Evolutionary conservation across 2,329 filamentous ascomycete genomes (phyloP).

Genomic region (Penicillium vulpinum): DNA sequence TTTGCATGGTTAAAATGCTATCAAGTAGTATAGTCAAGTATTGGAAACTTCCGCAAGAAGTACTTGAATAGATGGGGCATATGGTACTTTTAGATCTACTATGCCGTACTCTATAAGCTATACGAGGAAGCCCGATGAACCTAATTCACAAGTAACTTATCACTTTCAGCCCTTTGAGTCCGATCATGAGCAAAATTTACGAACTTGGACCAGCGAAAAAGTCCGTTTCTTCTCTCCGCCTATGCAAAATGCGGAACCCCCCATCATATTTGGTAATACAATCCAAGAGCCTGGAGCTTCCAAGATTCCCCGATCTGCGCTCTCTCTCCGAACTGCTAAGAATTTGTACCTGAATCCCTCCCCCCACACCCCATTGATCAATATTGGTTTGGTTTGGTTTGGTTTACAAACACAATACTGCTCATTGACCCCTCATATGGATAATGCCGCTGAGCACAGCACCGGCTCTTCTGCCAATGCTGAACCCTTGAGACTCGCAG

Average conservation of each 20-base stretch:
- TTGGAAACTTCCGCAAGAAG: background rate
- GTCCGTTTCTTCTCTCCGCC: conserved; percentile 4
- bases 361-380: background rate
- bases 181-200: background rate
- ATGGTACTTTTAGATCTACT: background rate
- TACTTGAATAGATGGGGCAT: background rate
- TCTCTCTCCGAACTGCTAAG: background rate
- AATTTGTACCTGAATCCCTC: background rate
- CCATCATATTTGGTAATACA: conserved; percentile 6
- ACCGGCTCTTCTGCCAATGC: conserved; percentile 37
- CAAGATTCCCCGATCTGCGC: background rate
- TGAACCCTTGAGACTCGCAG: conserved; percentile 34
- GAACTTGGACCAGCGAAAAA: background rate
- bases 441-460: conserved; percentile 20
- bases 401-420: background rate
- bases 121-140: background rate
- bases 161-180: background rate
- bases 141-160: background rate
- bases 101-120: background rate
- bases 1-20: background rate
- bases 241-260: conserved; percentile 7
- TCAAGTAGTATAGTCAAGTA: background rate
- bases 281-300: background rate
- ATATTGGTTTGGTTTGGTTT: background rate
- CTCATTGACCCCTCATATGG: conserved; percentile 18